Conservation (phyloP, 768 basidiomycete genomes). For the Auriscalpium orientale region DNA sequence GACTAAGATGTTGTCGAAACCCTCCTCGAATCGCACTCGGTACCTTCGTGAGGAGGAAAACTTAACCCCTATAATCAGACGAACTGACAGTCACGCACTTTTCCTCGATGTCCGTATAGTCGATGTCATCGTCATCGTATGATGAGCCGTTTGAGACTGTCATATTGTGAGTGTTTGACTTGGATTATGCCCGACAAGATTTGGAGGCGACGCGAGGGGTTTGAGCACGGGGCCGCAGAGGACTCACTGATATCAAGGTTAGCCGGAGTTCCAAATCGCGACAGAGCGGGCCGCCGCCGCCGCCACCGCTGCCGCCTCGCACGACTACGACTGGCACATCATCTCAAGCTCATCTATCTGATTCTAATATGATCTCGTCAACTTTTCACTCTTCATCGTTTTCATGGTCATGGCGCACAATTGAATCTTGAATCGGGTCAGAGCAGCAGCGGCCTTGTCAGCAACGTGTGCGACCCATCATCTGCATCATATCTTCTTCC, state of each 20-base stretch:
- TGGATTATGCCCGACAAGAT: too few species aligned
- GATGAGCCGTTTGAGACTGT: neutral
- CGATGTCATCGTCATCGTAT: slow-evolving; percentile 5
- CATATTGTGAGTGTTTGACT: slow-evolving; percentile 1
- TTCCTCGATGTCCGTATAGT: slow-evolving; percentile 16
- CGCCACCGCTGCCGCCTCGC: neutral
- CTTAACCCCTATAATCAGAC: neutral
- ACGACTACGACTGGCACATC: neutral
- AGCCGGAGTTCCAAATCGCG: slow-evolving; percentile 1
- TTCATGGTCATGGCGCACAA: too few species aligned
- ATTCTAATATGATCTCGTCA: too few species aligned
- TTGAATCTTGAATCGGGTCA: too few species aligned
- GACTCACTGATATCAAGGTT: slow-evolving; percentile 1
- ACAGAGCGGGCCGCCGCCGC: neutral
- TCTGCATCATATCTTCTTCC: too few species aligned
- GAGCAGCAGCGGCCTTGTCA: too few species aligned
- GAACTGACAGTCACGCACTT: slow-evolving; percentile 3
- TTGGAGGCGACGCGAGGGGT: neutral
- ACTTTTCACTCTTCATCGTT: too few species aligned
- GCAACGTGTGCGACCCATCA: too few species aligned
- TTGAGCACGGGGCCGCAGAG: too few species aligned
- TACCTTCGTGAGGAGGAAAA: slow-evolving; percentile 48
- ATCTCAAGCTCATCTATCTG: too few species aligned
- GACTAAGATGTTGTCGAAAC: slow-evolving; percentile 86
- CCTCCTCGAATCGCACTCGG: slow-evolving; percentile 73